Base-by-base conservation (phyloP, 148 eudicot species). In the Silene conica region DNA sequence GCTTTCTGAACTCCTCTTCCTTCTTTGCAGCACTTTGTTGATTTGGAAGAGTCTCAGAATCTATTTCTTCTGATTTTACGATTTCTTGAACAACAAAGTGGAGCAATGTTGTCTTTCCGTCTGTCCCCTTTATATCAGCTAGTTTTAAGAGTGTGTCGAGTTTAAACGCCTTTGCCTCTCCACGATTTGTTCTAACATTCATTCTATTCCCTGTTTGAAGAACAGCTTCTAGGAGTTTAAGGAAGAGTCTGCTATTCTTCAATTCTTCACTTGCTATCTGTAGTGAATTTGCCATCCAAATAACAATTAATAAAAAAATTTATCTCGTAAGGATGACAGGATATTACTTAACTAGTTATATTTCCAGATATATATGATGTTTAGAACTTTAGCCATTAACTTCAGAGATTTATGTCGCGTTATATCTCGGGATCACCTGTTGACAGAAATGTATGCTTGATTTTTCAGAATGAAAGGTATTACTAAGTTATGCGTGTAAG, bases 21-120 rank as follows among this genome's bases (percentile, higher is more conserved):
- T 86, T 89, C 55, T 80, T 70, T 73, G 81, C 76, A 4, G 85
- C 71, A 78, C 76, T 87, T 16, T 80, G 56, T 67, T 83, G 82
- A 63, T 80, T 71, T 28, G 78, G 75, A 48, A 56, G 75, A 43
- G n/a, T 71, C 66, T 81, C 86, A n/a, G 69, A 67, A 59, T 79
- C 82, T 70, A 78, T 73, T 67, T 85, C 99, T 90, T 92, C 96
- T 3, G 94, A 87, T 74, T 89, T 82, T 78, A 89, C 83, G 54
- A 95, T 95, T 86, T 95, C 99, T 81, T 95, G 99, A 78, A 95
- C 99, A 14, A 95, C 99, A 80, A 95, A 95, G 84, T 95, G 99
- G 60, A 95, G 97, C 71, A 95, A 80, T 73, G 99, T 92, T 21
- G 99, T 95, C 77, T 95, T 92, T 31, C 99, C 94, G 75, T 95